Evolutionary conservation across 2,329 filamentous ascomycete genomes (phyloP).

Genomic region (Aspergillus carbonarius): DNA sequence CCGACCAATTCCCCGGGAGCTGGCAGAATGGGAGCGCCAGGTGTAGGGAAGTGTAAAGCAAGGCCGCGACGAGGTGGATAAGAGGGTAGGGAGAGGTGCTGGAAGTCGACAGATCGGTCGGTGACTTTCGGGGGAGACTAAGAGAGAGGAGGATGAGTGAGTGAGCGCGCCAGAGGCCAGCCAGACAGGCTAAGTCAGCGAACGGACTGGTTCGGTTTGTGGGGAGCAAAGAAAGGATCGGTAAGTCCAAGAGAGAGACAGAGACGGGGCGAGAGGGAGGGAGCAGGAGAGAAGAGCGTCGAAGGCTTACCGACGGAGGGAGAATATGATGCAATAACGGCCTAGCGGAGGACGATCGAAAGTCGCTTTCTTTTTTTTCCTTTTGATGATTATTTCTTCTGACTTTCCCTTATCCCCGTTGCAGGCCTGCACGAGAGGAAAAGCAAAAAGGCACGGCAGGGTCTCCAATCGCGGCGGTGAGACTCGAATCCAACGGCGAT

Average conservation of each 20-base stretch:
- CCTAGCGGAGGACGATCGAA: neutral
- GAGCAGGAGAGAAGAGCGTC: neutral
- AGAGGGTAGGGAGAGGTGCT: neutral
- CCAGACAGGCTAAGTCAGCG: constrained; percentile 1
- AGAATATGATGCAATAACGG: neutral
- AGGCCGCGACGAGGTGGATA: neutral
- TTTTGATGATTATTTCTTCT: neutral
- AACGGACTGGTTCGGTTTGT: constrained; percentile 1
- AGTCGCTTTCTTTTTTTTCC: neutral
- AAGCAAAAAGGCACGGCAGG: neutral
- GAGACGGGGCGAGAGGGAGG: no score
- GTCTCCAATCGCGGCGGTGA: neutral
- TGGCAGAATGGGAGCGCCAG: constrained; percentile 3
- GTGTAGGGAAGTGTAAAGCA: neutral
- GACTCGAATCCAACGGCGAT: neutral
- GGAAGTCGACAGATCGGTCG: neutral
- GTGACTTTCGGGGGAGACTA: neutral
- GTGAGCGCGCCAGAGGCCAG: neutral
- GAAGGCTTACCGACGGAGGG: neutral
- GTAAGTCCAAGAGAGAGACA: neutral
- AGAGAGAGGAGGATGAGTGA: neutral
- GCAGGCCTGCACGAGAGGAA: neutral
- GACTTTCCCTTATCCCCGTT: neutral
- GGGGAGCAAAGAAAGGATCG: neutral
- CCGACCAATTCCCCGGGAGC: constrained; percentile 12